phyloP scores from a whole-genome alignment of 768 basidiomycete genomes.

The Auricularia sp. region DNA sequence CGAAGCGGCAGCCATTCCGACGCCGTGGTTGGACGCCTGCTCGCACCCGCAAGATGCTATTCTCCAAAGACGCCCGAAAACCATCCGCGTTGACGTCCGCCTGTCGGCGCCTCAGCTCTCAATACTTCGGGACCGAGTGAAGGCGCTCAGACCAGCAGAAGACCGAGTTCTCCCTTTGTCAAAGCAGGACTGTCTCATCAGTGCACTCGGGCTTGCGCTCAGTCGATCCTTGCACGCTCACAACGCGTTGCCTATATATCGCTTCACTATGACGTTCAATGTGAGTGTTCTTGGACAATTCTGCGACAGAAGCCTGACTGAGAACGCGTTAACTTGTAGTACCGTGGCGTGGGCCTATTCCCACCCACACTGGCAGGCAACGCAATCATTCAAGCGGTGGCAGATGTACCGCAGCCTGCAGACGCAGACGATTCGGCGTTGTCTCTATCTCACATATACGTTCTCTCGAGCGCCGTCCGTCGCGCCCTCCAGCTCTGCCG shows the following conservation, averaged over 20 bases:
- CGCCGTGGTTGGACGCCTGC: neutral
- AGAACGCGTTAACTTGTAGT: neutral
- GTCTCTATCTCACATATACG: neutral
- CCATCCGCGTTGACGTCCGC: neutral
- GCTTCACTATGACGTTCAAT: neutral
- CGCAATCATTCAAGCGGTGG: neutral
- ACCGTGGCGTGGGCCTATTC: neutral
- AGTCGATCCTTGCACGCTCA: neutral
- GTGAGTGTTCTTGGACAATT: neutral
- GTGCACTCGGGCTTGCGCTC: neutral
- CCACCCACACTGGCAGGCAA: neutral
- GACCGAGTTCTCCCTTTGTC: neutral
- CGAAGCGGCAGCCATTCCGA: neutral
- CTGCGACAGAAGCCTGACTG: too few relatives aligned
- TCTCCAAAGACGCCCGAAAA: neutral
- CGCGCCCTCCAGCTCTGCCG: neutral
- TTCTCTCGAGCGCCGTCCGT: neutral
- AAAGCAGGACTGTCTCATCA: neutral
- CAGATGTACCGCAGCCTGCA: neutral
- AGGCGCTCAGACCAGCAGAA: neutral
- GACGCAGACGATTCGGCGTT: neutral
- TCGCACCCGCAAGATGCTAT: too few relatives aligned
- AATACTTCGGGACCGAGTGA: neutral
- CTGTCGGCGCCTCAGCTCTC: neutral
- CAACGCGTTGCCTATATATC: neutral